Conservation (phyloP, 148 eudicot genomes). For the Talinum fruticosum region DNA sequence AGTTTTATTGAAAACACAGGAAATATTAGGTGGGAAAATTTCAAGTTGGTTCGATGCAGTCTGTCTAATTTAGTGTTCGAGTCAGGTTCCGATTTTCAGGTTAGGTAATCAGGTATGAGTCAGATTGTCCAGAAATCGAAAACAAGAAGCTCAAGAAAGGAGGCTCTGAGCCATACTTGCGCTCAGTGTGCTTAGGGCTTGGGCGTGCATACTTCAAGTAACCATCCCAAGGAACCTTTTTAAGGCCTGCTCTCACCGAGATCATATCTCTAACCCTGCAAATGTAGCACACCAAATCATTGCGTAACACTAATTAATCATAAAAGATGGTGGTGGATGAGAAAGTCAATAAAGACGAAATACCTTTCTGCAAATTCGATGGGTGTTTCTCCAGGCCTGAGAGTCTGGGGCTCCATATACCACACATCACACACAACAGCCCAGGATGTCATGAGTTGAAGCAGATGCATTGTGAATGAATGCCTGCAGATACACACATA, state of each 20-base stretch:
- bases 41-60: neutral
- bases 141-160: neutral
- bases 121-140: neutral
- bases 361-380: slow-evolving; percentile 98
- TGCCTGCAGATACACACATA: slow-evolving; percentile 47
- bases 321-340: neutral
- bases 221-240: slow-evolving; percentile 98
- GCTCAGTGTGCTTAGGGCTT: slow-evolving; percentile 85
- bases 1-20: neutral
- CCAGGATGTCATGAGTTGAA: slow-evolving; percentile 99
- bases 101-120: neutral
- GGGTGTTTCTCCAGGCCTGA: slow-evolving; percentile 87
- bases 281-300: neutral
- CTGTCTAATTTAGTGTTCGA: no score
- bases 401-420: slow-evolving; percentile 92
- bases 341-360: neutral
- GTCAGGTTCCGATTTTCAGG: neutral
- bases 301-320: neutral
- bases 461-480: slow-evolving; percentile 87
- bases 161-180: slow-evolving; percentile 52
- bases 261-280: slow-evolving; percentile 80
- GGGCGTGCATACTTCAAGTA: slow-evolving; percentile 93
- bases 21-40: neutral
- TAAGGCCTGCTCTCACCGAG: slow-evolving; percentile 83
- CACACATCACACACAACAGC: slow-evolving; percentile 99